Evolutionary conservation across 2,329 filamentous ascomycete species (phyloP).

Genomic region (Shiraia bambusicola): DNA sequence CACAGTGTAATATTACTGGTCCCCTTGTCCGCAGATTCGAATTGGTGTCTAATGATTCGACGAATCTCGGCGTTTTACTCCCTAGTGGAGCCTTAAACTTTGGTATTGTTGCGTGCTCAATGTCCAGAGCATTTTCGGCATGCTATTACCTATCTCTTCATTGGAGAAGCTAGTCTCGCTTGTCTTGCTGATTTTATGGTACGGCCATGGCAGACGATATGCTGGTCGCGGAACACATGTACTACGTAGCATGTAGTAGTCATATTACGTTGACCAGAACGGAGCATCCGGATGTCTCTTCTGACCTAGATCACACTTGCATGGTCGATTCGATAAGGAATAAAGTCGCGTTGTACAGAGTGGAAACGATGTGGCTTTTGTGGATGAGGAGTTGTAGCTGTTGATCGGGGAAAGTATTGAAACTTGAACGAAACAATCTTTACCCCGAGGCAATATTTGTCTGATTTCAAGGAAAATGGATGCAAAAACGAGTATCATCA

Average conservation of each 20-base stretch:
- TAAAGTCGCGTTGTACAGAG: too few relatives aligned
- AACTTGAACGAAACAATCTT: too few relatives aligned
- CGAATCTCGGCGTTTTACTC: slow-evolving; percentile 41
- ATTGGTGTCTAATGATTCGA: slow-evolving; percentile 43
- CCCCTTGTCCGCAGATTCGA: slow-evolving; percentile 38
- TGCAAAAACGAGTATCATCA: too few relatives aligned
- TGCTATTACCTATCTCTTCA: slow-evolving; percentile 14
- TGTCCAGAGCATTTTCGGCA: slow-evolving; percentile 15
- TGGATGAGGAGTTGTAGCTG: too few relatives aligned
- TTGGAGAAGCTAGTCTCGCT: slow-evolving; percentile 24
- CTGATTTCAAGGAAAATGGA: too few relatives aligned
- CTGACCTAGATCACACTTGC: too few relatives aligned
- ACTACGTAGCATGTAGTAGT: not conserved
- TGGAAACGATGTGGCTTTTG: too few relatives aligned
- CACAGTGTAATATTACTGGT: slow-evolving; percentile 32
- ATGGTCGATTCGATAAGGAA: too few relatives aligned
- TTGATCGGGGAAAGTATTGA: too few relatives aligned
- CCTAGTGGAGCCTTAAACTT: slow-evolving; percentile 41
- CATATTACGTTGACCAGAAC: too few relatives aligned
- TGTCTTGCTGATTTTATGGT: slow-evolving; percentile 26
- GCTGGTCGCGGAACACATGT: slow-evolving; percentile 30
- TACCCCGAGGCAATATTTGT: too few relatives aligned
- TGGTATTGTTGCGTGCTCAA: slow-evolving; percentile 34
- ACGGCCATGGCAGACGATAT: slow-evolving; percentile 33
- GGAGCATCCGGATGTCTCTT: too few relatives aligned